Evolutionary conservation across 306 rosid species (phyloP).

Genomic region (Vachellia collinsii): DNA sequence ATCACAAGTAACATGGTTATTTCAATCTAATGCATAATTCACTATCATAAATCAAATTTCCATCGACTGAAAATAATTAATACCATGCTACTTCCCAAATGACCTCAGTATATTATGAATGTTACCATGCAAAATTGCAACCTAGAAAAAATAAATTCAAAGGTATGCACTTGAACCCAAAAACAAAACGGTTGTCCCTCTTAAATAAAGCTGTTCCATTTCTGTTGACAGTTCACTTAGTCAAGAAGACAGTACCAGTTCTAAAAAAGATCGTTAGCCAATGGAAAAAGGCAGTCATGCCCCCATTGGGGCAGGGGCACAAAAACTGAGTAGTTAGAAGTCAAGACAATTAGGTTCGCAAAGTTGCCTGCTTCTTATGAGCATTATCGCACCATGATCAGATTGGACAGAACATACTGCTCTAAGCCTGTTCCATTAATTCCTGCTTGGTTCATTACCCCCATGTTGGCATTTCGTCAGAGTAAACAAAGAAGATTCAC

Average conservation of each 20-base stretch:
- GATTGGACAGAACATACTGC: too few relatives aligned
- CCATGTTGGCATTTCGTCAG: too few relatives aligned
- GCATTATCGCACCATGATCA: too few relatives aligned
- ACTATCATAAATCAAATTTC: not conserved
- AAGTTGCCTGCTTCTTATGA: too few relatives aligned
- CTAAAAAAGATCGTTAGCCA: not conserved
- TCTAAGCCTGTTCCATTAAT: too few relatives aligned
- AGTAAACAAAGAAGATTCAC: too few relatives aligned
- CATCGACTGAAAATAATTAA: not conserved
- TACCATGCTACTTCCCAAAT: not conserved
- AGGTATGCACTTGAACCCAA: not conserved
- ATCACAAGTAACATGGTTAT: not conserved
- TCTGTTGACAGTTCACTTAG: not conserved
- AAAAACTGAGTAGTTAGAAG: too few relatives aligned
- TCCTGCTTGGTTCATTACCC: too few relatives aligned
- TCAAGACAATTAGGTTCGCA: too few relatives aligned
- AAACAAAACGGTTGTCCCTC: not conserved
- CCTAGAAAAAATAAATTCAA: not conserved
- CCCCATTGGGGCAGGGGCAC: too few relatives aligned
- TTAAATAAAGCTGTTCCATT: not conserved
- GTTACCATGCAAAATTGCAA: not conserved
- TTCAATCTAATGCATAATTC: not conserved
- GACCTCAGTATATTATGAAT: constrained; percentile 4
- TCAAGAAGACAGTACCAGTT: not conserved
- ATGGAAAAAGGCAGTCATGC: not conserved